Conservation (phyloP, 257 asterid genomes). For the Knoxia roxburghii region DNA sequence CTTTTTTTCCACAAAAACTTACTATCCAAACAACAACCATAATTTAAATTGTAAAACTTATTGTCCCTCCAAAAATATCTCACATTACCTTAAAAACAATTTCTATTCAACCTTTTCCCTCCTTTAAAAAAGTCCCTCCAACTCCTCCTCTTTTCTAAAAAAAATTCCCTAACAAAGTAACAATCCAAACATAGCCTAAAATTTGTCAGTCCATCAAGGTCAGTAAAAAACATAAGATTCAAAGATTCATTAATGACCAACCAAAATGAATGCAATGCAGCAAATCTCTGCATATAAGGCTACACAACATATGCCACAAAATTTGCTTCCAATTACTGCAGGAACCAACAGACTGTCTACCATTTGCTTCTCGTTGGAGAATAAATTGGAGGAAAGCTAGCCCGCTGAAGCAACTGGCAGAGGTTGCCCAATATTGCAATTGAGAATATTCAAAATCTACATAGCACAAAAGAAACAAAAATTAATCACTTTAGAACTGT, state of each 20-base stretch:
- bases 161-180: no score
- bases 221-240: background rate
- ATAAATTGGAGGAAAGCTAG: constrained; percentile 44
- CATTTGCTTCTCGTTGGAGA: constrained; percentile 34
- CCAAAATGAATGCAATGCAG: constrained; percentile 36
- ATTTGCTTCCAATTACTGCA: constrained; percentile 26
- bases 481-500: background rate
- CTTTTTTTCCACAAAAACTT: no score
- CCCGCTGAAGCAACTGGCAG: constrained; percentile 59
- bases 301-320: constrained; percentile 34
- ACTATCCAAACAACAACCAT: no score
- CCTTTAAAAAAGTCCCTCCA: no score
- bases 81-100: no score
- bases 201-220: background rate
- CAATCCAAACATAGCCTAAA: background rate
- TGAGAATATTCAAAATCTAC: constrained; percentile 71
- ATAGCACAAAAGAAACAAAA: constrained; percentile 14
- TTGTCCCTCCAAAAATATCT: no score
- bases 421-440: constrained; percentile 76
- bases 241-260: constrained; percentile 17
- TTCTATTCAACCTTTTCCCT: no score
- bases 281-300: constrained; percentile 41
- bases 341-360: constrained; percentile 16
- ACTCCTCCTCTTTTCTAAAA: no score
- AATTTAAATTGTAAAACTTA: no score